These are phyloP conservation scores for Ceratobasidium sp. DNA, from an alignment of 1,284 basidiomycete species.

Conservation along the genomic window DNA sequence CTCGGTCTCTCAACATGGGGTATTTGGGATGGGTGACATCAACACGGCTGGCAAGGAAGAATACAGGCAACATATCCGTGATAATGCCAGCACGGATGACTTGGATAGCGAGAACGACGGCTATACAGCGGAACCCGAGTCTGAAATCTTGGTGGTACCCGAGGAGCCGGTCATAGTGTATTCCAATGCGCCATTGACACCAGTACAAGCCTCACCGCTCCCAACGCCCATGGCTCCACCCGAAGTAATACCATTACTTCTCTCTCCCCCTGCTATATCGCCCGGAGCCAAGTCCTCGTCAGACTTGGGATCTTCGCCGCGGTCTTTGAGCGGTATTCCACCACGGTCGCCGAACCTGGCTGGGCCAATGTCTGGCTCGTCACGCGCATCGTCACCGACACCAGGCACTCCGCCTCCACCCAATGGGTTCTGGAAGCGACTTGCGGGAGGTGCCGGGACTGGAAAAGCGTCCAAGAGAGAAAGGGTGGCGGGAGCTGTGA, in stretches of 20 bases:
- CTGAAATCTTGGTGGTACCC: not conserved
- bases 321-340: conserved; percentile 4
- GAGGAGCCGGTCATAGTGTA: not conserved
- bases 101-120: not conserved
- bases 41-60: conserved; percentile 24
- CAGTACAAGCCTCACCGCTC: conserved; percentile 12
- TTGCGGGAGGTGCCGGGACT: conserved; percentile 11
- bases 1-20: conserved; percentile 22
- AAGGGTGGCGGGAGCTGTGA: conserved; percentile 17
- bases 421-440: conserved; percentile 29
- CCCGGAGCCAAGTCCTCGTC: not conserved
- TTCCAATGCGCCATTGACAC: not conserved
- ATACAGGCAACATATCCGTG: conserved; percentile 13
- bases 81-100: conserved; percentile 29
- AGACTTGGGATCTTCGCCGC: conserved; percentile 31
- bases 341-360: conserved; percentile 14
- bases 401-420: conserved; percentile 24
- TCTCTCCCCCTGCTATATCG: conserved; percentile 14
- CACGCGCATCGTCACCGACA: conserved; percentile 31
- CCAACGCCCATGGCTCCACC: not conserved
- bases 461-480: conserved; percentile 25
- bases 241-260: not conserved
- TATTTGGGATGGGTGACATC: conserved; percentile 38
- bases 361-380: conserved; percentile 18
- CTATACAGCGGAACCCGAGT: not conserved